Evolutionary conservation across 2,329 filamentous ascomycete species (phyloP), one percentile per base, ranked within the genome.

Genomic region (Trichoderma pleuroti): DNA sequence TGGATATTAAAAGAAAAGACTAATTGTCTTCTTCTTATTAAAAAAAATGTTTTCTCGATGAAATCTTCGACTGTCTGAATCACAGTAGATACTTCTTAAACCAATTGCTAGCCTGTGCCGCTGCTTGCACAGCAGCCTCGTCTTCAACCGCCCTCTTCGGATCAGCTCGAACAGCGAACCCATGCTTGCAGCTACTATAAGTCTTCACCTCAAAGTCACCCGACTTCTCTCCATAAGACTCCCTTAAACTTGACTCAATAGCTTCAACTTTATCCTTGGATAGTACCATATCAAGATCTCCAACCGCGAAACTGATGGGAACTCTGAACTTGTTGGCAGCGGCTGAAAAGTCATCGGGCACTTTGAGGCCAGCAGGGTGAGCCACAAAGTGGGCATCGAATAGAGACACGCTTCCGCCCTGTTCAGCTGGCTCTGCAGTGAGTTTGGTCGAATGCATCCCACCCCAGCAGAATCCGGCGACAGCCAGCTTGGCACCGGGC

Each of bases 41-140:
- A 46, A 11, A 46, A 21, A n/a, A 21, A 46, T 10, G 3, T 42
- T 42, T 42, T 11, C n/a, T n/a, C 1, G 5, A 21, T 10, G n/a
- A 2, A 21, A 94, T 24, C 0, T 52, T 52, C 21, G 10, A 52
- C 21, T 4, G 12, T 24, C n/a, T 11, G 3, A 14, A 52, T 52
- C 46, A 52, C n/a, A 24, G 1, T 32, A 68, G 24, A 49, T 63
- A 21, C 5, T 63, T 63, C 16, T 16, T 49, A 4, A 63, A 63
- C 61, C 61, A 63, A 21, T 32, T 12, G 3, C 12, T 26, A 1
- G 61, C 61, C n/a, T 63, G 61, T 49, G 24, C 18, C 42, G 61
- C 61, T 63, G 61, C 61, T 24, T 49, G 24, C 26, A 26, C 10
- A 49, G 61, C 61, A 10, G 61, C 39, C 39, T 49, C 61, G 6